Conservation (phyloP, 2,329 filamentous ascomycete species). For the Incumbomyces delicatus region DNA sequence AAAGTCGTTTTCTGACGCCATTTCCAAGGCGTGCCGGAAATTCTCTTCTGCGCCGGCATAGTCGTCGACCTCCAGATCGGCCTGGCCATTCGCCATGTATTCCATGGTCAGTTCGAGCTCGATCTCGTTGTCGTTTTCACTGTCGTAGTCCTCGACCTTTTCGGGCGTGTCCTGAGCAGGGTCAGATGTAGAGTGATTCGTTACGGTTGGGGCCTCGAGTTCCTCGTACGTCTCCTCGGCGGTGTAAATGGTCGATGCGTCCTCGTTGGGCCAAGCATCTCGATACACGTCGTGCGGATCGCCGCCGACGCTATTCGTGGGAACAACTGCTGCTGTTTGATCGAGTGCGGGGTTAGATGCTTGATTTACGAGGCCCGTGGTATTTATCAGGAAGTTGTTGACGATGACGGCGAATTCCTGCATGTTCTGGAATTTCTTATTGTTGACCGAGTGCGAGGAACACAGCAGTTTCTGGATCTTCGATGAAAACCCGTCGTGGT, state of each 20-base stretch:
- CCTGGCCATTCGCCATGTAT: constrained; percentile 16
- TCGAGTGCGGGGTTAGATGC: neutral
- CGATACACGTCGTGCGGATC: neutral
- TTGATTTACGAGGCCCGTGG: neutral
- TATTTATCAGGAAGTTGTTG: neutral
- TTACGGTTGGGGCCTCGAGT: neutral
- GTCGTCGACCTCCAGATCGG: constrained; percentile 12
- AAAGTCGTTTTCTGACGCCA: constrained; percentile 14
- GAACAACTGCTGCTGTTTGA: too few species aligned
- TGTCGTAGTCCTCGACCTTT: neutral
- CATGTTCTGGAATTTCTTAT: neutral
- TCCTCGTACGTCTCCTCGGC: neutral
- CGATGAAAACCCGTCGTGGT: neutral
- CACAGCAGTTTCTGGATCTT: neutral
- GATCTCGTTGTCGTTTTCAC: constrained; percentile 9
- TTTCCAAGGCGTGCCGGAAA: constrained; percentile 14
- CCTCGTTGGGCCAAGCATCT: neutral
- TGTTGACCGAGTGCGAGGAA: neutral
- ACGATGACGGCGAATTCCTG: neutral
- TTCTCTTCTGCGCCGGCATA: constrained; percentile 15
- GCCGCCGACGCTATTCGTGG: too few species aligned
- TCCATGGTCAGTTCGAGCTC: constrained; percentile 13
- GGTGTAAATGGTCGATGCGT: neutral
- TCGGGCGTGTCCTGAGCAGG: neutral
- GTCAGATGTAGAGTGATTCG: neutral